Evolutionary conservation across 805 yeast species (phyloP), one percentile per base, ranked within the genome.

Genomic region (Wickerhamiella dianesei): DNA sequence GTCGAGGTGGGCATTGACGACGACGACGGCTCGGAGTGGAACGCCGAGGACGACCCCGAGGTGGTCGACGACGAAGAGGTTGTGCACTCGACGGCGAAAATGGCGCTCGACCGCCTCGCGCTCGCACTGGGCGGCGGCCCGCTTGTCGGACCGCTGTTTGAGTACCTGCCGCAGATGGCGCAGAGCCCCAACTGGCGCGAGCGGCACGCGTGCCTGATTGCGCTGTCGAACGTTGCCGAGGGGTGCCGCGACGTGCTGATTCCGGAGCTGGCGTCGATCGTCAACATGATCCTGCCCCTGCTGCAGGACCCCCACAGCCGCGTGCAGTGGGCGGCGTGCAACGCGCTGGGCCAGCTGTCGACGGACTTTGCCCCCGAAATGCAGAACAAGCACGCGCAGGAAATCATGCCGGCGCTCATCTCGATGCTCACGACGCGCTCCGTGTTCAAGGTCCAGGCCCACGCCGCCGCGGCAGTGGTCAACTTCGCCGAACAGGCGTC

Each of bases 391-490:
- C 74, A 86, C 18, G 94, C 88, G 51, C 76, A 75, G 54, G 70
- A 82, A 53, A 78, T 92, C 41, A 70, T 92, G 47, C 97, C 97
- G 4, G 92, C 94, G 2, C 72, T 92, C 53, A 83, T 92, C 46
- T 78, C 94, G 12, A 85, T 76, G 69, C 73, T 92, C 45, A 78
- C 80, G 2, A 71, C 73, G 51, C 74, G 74, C 52, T 77, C 86
- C 43, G 60, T 64, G 3, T 88, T 81, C 48, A 73, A 97, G 59
- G 98, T 92, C 20, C 97, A 89, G 67, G 85, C 96, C 0, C 98
- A 92, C 61, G 97, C 96, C 16, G 96, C 98, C 40, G 98, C 98
- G 45, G 98, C 98, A 0, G 71, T 89, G 57, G 97, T 92, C 41
- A 92, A 92, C 63, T 92, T 92, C 62, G 77, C 89, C 37, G 98